These are phyloP conservation scores for Cladobotryum mycophilum DNA, from an alignment of 2,329 filamentous ascomycete genomes.

Conservation along the genomic window DNA sequence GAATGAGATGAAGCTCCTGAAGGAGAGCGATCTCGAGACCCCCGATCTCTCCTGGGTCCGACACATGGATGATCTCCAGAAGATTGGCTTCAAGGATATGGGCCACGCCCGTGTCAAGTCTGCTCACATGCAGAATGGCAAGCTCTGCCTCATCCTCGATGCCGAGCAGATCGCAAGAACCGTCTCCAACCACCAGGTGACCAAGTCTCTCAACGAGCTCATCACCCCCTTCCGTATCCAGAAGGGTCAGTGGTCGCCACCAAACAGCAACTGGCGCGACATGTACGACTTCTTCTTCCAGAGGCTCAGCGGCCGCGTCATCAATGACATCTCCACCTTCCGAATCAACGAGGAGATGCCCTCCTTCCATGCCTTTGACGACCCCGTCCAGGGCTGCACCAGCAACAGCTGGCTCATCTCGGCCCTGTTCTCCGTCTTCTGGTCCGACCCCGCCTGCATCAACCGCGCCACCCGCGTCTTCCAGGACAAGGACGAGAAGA, in stretches of 20 bases:
- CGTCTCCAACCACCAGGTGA: conserved; percentile 33
- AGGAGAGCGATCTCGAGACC: conserved; percentile 36
- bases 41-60: conserved; percentile 36
- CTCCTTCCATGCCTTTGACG: conserved; percentile 28
- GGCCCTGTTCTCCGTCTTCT: conserved; percentile 39
- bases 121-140: conserved; percentile 39
- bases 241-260: conserved; percentile 30
- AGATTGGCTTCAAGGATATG: conserved; percentile 34
- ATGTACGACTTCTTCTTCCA: conserved; percentile 32
- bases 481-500: conserved; percentile 21
- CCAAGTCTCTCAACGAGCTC: conserved; percentile 35
- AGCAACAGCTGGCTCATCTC: conserved; percentile 39
- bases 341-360: conserved; percentile 17
- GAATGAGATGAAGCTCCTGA: conserved; percentile 36
- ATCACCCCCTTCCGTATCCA: conserved; percentile 31
- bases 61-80: conserved; percentile 34
- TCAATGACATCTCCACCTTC: conserved; percentile 27
- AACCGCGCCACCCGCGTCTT: conserved; percentile 28
- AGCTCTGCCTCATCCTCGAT: conserved; percentile 35
- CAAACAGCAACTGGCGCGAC: conserved; percentile 36
- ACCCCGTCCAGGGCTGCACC: conserved; percentile 37
- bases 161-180: conserved; percentile 29
- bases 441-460: conserved; percentile 36
- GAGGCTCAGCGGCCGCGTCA: conserved; percentile 23
- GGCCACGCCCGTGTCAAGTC: conserved; percentile 30